Percentiles rank a stretch among this genome's conserved stretches.
phyloP scores from a whole-genome alignment of 2,329 filamentous ascomycete species.

The Colletotrichum sp. region DNA sequence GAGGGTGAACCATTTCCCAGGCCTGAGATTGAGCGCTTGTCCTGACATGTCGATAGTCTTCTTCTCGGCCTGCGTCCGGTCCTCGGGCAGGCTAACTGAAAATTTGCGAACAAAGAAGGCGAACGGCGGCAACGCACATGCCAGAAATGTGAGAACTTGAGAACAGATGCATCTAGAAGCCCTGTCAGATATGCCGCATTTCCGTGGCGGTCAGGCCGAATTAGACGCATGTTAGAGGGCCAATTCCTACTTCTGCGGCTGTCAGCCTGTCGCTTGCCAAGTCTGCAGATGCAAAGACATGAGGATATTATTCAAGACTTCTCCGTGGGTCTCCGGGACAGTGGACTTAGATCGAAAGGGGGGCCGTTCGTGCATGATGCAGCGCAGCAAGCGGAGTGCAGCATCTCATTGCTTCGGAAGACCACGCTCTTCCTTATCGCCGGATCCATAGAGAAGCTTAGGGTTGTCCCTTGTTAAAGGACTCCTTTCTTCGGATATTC shows the following conservation, averaged over 20 bases:
- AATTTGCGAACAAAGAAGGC: not conserved
- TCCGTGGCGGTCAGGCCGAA: not conserved
- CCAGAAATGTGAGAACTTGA: not conserved
- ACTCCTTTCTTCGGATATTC: not conserved
- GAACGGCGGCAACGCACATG: not conserved
- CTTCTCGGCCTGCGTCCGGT: not conserved
- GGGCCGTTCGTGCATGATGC: conserved; percentile 4
- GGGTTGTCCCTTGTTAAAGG: not conserved
- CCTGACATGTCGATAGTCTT: not conserved
- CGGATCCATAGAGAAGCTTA: not conserved
- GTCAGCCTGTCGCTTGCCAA: conserved; percentile 1
- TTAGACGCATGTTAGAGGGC: not conserved
- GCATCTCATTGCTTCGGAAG: not conserved
- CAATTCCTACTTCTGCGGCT: not conserved
- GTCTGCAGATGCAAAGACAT: conserved; percentile 8
- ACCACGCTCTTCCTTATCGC: not conserved
- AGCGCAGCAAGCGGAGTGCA: not conserved
- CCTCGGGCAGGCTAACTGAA: not conserved
- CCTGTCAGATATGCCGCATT: not conserved
- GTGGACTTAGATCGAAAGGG: not conserved
- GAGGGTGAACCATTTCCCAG: conserved; percentile 5
- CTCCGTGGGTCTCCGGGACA: conserved; percentile 12
- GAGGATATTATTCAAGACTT: conserved; percentile 19
- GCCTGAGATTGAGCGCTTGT: not conserved
- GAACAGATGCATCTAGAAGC: not conserved